These are phyloP conservation scores for Arabidopsis lyrata DNA, from an alignment of 441 rosid genomes.

Conservation along the genomic window DNA sequence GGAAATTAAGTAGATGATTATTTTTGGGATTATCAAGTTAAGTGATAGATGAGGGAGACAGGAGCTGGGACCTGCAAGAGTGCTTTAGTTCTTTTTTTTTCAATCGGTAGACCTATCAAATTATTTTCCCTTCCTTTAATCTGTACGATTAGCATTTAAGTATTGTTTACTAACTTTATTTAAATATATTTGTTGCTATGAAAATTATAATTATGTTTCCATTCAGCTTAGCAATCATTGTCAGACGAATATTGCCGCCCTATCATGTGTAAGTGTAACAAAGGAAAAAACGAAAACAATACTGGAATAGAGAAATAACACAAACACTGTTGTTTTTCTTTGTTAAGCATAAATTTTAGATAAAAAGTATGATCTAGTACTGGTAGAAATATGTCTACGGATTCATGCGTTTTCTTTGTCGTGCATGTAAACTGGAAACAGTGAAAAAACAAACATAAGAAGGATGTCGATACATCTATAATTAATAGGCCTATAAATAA, in stretches of 20 bases:
- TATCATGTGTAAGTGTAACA: slow-evolving; percentile 27
- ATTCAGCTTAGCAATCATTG: slow-evolving; percentile 66
- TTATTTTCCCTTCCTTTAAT: slow-evolving; percentile 55
- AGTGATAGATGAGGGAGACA: slow-evolving; percentile 56
- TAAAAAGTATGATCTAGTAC: background rate
- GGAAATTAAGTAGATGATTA: slow-evolving; percentile 1
- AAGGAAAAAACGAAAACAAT: slow-evolving; percentile 14
- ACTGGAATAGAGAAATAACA: slow-evolving; percentile 8
- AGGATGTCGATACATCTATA: background rate
- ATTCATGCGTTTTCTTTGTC: background rate
- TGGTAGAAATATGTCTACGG: background rate
- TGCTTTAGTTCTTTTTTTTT: slow-evolving; percentile 61
- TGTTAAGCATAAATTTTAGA: background rate
- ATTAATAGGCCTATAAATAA: background rate
- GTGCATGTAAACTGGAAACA: background rate
- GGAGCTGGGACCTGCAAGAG: slow-evolving; percentile 55
- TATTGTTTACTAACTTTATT: slow-evolving; percentile 42
- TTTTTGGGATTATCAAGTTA: slow-evolving; percentile 17
- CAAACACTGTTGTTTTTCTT: slow-evolving; percentile 3
- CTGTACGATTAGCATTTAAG: slow-evolving; percentile 55
- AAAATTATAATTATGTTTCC: slow-evolving; percentile 55
- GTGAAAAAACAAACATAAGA: no score
- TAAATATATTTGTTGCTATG: slow-evolving; percentile 15
- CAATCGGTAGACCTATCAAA: slow-evolving; percentile 46
- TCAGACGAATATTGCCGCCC: slow-evolving; percentile 41